Percentiles rank a stretch among this genome's conserved stretches.
Conservation (phyloP, 2,329 filamentous ascomycete species). For the Microdochium nivale region DNA sequence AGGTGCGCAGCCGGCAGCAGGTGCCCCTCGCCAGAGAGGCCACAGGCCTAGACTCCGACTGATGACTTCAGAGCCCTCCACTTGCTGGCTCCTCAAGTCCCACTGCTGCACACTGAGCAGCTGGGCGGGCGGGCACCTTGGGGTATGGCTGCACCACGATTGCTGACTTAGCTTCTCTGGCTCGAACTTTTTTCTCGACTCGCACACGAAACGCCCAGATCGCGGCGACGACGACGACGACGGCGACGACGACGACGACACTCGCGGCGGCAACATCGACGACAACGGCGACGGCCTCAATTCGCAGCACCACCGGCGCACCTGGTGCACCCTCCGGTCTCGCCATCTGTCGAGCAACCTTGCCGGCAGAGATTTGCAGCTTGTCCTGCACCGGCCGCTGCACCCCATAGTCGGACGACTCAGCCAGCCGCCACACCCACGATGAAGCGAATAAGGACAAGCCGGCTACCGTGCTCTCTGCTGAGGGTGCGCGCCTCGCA, state of each 20-base stretch:
- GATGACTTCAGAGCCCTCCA: constrained; percentile 3
- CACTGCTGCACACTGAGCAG: too few relatives aligned
- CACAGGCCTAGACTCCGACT: neutral
- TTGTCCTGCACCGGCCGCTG: constrained; percentile 1
- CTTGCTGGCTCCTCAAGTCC: too few relatives aligned
- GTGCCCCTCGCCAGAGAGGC: too few relatives aligned
- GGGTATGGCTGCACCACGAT: too few relatives aligned
- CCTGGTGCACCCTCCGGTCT: neutral
- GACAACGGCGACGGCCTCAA: constrained; percentile 2
- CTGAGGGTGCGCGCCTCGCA: constrained; percentile 3
- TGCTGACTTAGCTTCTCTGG: constrained; percentile 1
- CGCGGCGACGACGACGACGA: neutral
- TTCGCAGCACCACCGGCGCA: neutral
- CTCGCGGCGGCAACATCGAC: constrained; percentile 1
- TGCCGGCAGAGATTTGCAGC: neutral
- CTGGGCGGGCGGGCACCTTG: constrained; percentile 4
- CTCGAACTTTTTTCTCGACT: constrained; percentile 20
- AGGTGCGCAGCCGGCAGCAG: neutral
- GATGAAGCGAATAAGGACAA: constrained; percentile 33
- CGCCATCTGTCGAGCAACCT: neutral
- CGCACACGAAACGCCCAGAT: constrained; percentile 14
- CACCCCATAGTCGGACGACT: constrained; percentile 2
- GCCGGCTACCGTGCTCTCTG: constrained; percentile 6
- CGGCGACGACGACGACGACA: constrained; percentile 2
- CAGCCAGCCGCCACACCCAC: constrained; percentile 2